Base-by-base conservation (phyloP, 169 alveolate genomes). In the Plasmodium coatneyi region DNA sequence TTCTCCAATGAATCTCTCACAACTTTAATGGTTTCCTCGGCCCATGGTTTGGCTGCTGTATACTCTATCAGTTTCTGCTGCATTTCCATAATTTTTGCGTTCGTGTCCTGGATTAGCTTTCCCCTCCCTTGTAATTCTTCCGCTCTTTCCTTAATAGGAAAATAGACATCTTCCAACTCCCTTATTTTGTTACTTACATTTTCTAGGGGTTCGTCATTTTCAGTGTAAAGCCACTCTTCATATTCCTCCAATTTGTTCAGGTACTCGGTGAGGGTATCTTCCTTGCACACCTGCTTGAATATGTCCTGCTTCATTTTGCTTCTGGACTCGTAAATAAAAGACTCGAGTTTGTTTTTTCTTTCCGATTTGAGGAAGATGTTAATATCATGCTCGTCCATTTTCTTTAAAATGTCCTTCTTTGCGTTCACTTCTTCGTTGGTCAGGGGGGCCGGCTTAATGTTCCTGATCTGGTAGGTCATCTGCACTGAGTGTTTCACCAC, bases 141-240 rank as follows among this genome's bases (percentile, higher is more conserved):
- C n/a, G 95, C 95, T 71, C 95, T 91, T 81, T 91, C 95, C 74
- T 91, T 91, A 49, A 91, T 81, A 1, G 95, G 95, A 1, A 46
- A 34, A 81, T 80, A 91, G 19, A 91, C 76, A 71, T 91, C 95
- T 46, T 91, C 72, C 78, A 91, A 43, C 36, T 91, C 95, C 54
- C 41, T 80, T 16, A 91, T 81, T 81, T 91, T 91, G 22, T 43
- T 56, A 72, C 66, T 80, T 46, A 91, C 95, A 91, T 66, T 80
- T 91, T 91, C 95, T 70, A 91, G 76, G n/a, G 95, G 92, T 80
- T 91, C 95, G 74, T 91, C 95, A 41, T 91, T 80, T 81, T 91
- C 95, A 2, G 49, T 80, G 52, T 91, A 91, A 32, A 91, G 43
- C 95, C 95, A 91, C 28, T 91, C 95, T 28, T 91, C 95, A 78